A percentile compares a stretch with the other conserved stretches of the same genome.
phyloP scores from a whole-genome alignment of 2,329 filamentous ascomycete genomes.

The Dactylella cylindrospora region DNA sequence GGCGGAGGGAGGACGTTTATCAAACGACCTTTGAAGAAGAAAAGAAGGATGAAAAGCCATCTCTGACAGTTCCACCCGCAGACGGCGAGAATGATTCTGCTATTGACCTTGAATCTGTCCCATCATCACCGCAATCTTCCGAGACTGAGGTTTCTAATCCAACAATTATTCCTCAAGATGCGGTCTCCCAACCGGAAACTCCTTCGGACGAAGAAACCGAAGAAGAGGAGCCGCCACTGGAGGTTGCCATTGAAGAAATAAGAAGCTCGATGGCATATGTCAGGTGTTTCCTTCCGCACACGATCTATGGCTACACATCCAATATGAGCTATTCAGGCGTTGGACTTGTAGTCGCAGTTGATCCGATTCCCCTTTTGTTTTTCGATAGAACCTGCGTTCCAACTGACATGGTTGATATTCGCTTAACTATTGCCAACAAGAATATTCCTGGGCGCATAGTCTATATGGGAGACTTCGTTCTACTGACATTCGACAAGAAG shows the following conservation, averaged over 20 bases:
- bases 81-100: constrained; percentile 39
- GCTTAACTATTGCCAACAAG: constrained; percentile 49
- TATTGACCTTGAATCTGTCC: constrained; percentile 36
- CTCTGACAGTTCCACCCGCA: not conserved
- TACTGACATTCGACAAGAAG: constrained; percentile 48
- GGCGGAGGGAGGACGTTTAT: constrained; percentile 47
- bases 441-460: constrained; percentile 49
- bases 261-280: constrained; percentile 48
- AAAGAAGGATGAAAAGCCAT: constrained; percentile 28
- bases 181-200: constrained; percentile 6
- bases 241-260: constrained; percentile 47
- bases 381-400: constrained; percentile 49
- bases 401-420: constrained; percentile 50
- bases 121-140: constrained; percentile 22
- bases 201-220: constrained; percentile 37
- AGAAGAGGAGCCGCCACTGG: constrained; percentile 47
- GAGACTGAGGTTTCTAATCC: constrained; percentile 4
- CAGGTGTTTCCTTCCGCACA: constrained; percentile 48
- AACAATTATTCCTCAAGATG: constrained; percentile 8
- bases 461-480: constrained; percentile 48
- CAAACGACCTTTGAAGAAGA: constrained; percentile 39
- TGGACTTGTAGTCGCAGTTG: constrained; percentile 47
- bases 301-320: constrained; percentile 48
- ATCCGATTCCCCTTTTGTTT: constrained; percentile 48
- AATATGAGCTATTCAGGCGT: constrained; percentile 49